These are phyloP conservation scores for Cyclostephanos invisitatus DNA, from an alignment of 108 stramenopile species.

Conservation along the genomic window DNA sequence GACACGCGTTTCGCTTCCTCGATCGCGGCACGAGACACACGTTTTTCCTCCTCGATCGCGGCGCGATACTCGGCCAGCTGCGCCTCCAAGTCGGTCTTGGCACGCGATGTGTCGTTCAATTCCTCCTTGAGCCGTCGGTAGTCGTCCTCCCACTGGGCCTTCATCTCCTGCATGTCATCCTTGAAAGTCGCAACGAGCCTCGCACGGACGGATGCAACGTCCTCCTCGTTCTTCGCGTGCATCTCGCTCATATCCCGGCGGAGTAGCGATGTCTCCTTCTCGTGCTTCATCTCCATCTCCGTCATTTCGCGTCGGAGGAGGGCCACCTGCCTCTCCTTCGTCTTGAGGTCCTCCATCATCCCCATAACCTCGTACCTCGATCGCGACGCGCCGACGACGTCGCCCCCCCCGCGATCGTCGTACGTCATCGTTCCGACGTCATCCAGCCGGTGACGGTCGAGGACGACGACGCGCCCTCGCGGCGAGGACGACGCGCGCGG, in stretches of 20 bases:
- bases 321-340: conserved; percentile 10
- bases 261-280: conserved; percentile 3
- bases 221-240: conserved; percentile 13
- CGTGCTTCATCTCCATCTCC: conserved; percentile 22
- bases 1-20: too few species aligned
- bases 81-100: conserved; percentile 34
- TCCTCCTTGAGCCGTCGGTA: conserved; percentile 28
- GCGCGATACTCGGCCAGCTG: conserved; percentile 14
- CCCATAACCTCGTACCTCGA: conserved; percentile 33
- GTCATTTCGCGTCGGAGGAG: conserved; percentile 10
- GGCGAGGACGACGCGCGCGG: not conserved
- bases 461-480: not conserved
- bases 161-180: conserved; percentile 46
- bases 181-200: conserved; percentile 40
- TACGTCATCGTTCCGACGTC: not conserved
- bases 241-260: conserved; percentile 12
- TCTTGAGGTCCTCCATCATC: conserved; percentile 32
- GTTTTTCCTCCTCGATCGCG: too few species aligned
- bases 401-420: too few species aligned
- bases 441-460: not conserved
- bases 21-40: too few species aligned
- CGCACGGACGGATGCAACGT: conserved; percentile 11
- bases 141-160: conserved; percentile 38
- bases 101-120: conserved; percentile 12
- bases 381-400: too few species aligned